Percentiles rank a stretch among this genome's conserved stretches.
phyloP scores from a whole-genome alignment of 768 basidiomycete species.

The Brasilioporus rufonigricans region DNA sequence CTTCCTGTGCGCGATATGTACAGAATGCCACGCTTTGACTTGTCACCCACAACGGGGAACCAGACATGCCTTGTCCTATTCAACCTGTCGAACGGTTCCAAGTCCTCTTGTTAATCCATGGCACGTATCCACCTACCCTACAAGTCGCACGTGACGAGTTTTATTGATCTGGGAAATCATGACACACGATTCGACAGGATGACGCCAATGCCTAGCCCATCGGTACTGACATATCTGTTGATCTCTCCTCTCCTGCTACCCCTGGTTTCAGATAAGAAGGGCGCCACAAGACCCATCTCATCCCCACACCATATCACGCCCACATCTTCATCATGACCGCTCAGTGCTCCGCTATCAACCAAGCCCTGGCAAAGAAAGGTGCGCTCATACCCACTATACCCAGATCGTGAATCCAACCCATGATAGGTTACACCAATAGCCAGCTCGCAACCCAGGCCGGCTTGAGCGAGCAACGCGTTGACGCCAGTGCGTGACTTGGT shows the following conservation, averaged over 20 bases:
- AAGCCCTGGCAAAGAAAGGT: slow-evolving; percentile 52
- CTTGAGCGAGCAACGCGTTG: slow-evolving; percentile 44
- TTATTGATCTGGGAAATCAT: background rate
- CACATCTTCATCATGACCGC: slow-evolving; percentile 40
- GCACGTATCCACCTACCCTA: too few relatives aligned
- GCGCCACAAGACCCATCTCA: background rate
- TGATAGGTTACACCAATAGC: slow-evolving; percentile 3
- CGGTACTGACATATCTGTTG: slow-evolving; percentile 6
- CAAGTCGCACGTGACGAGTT: background rate
- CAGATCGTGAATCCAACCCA: background rate
- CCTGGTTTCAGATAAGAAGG: slow-evolving; percentile 14
- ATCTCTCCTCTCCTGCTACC: slow-evolving; percentile 13
- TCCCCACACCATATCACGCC: background rate
- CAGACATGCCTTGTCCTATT: too few relatives aligned
- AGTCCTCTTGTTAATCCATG: too few relatives aligned
- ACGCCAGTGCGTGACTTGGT: slow-evolving; percentile 43
- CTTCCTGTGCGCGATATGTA: too few relatives aligned
- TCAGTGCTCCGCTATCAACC: slow-evolving; percentile 56
- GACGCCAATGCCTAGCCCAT: too few relatives aligned
- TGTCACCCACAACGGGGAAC: too few relatives aligned
- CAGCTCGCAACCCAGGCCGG: slow-evolving; percentile 48
- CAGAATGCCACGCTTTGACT: too few relatives aligned
- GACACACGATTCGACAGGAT: background rate
- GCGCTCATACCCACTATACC: background rate
- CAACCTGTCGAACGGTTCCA: too few relatives aligned